phyloP scores from a whole-genome alignment of 2,329 filamentous ascomycete genomes.

The Aschersonia sp. region DNA sequence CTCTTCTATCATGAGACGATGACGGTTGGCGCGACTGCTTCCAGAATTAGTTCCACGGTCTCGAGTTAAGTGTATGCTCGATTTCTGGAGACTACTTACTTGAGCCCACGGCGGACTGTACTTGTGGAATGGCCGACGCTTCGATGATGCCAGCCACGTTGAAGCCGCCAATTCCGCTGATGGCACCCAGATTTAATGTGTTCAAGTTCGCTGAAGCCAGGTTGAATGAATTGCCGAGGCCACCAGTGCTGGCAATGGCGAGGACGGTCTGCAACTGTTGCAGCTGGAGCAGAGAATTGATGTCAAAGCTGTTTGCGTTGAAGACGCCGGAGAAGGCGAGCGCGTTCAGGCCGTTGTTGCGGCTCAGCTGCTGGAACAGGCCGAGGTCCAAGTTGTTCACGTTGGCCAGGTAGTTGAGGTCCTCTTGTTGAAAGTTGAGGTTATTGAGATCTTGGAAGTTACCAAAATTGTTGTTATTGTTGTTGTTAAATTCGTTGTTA shows the following conservation, averaged over 20 bases:
- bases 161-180: conserved; percentile 12
- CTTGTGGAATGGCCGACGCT: conserved; percentile 11
- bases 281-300: conserved; percentile 18
- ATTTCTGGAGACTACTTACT: neutral
- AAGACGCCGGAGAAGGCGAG: conserved; percentile 14
- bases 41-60: neutral
- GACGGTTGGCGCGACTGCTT: neutral
- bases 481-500: conserved; percentile 4
- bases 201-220: conserved; percentile 11
- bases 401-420: conserved; percentile 30
- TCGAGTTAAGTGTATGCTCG: neutral
- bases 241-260: conserved; percentile 14
- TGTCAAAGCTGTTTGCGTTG: conserved; percentile 13
- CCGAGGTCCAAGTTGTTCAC: conserved; percentile 30
- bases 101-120: conserved; percentile 1
- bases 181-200: conserved; percentile 10
- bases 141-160: conserved; percentile 17
- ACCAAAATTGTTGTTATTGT: conserved; percentile 1
- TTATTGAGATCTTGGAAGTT: conserved; percentile 25
- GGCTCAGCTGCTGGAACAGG: conserved; percentile 8
- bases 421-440: conserved; percentile 23
- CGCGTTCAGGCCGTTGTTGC: neutral
- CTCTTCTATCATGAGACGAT: neutral
- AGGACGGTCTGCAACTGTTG: conserved; percentile 26
- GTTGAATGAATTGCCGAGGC: conserved; percentile 9